Conservation (phyloP, 148 eudicot genomes). For the Salicornia ramosissima region DNA sequence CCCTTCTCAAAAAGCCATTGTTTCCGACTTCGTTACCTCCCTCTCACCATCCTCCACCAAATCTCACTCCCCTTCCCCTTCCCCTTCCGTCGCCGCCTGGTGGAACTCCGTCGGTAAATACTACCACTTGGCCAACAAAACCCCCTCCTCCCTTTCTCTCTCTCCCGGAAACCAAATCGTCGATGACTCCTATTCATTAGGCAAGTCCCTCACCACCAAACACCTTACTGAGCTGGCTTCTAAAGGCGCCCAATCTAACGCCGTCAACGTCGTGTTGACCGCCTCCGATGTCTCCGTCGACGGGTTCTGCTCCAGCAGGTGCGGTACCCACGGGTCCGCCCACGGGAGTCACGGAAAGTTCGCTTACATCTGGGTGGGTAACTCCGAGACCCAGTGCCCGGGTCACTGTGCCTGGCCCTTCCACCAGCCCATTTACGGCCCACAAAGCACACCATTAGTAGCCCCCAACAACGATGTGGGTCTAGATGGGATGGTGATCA, state of each 20-base stretch:
- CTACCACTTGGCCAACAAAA: constrained; percentile 28
- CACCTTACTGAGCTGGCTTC: constrained; percentile 27
- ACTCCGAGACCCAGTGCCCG: constrained; percentile 54
- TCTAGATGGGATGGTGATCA: constrained; percentile 59
- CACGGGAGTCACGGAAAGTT: constrained; percentile 4
- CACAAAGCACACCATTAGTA: constrained; percentile 51
- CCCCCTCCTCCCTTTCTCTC: constrained; percentile 22
- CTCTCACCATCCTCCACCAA: constrained; percentile 24
- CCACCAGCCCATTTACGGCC: constrained; percentile 67
- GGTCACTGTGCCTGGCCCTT: constrained; percentile 82
- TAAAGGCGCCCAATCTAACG: constrained; percentile 21
- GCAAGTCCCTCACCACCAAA: constrained; percentile 27
- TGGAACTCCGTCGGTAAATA: constrained; percentile 35
- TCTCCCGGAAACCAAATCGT: constrained; percentile 23
- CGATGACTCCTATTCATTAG: constrained; percentile 29
- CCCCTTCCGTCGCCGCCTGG: constrained; percentile 36
- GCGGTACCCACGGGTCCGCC: constrained; percentile 46
- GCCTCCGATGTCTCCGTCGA: constrained; percentile 42
- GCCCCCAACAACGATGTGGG: constrained; percentile 69
- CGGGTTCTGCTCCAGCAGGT: constrained; percentile 42
- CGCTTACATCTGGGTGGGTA: constrained; percentile 62
- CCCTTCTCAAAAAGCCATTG: constrained; percentile 34
- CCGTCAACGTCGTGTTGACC: constrained; percentile 44
- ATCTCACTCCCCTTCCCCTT: not conserved
- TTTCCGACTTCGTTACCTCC: constrained; percentile 44